Conservation (phyloP, 345 rosid genomes). For the Camelina sativa region DNA sequence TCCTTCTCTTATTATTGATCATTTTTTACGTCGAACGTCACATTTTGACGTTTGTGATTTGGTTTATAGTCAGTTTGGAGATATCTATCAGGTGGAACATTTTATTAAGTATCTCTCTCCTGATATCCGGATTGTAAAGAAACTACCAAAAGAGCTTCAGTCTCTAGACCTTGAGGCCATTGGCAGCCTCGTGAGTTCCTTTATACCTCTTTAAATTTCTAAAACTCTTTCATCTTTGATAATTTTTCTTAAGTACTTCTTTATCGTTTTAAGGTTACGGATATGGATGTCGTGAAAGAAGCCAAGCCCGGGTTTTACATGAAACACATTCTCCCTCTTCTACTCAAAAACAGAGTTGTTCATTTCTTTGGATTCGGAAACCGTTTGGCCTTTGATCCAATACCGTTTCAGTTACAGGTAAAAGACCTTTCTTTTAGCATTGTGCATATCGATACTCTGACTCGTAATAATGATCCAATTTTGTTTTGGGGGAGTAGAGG, state of each 20-base stretch:
- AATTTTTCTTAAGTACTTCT: background rate
- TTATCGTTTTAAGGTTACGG: conserved; percentile 61
- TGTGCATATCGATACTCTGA: background rate
- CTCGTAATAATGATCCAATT: conserved; percentile 20
- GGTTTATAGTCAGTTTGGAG: conserved; percentile 74
- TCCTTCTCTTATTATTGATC: background rate
- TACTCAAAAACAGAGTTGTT: conserved; percentile 70
- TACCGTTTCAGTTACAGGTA: conserved; percentile 91
- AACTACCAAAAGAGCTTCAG: conserved; percentile 77
- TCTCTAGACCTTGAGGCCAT: conserved; percentile 88
- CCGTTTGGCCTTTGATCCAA: conserved; percentile 94
- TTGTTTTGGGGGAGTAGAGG: conserved; percentile 66
- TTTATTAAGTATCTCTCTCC: conserved; percentile 78
- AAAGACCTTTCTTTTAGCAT: background rate
- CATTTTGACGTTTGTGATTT: conserved; percentile 31
- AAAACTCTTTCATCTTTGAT: background rate
- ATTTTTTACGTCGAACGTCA: background rate
- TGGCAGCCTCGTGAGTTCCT: conserved; percentile 82
- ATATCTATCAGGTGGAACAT: conserved; percentile 92
- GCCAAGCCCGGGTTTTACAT: conserved; percentile 81
- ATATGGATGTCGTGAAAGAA: conserved; percentile 75
- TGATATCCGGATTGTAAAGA: conserved; percentile 81
- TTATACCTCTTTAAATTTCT: background rate
- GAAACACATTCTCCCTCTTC: conserved; percentile 83
- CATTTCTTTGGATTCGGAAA: conserved; percentile 95